Evolutionary conservation across 2,329 filamentous ascomycete species (phyloP).

Genomic region (Aureobasidium lini): DNA sequence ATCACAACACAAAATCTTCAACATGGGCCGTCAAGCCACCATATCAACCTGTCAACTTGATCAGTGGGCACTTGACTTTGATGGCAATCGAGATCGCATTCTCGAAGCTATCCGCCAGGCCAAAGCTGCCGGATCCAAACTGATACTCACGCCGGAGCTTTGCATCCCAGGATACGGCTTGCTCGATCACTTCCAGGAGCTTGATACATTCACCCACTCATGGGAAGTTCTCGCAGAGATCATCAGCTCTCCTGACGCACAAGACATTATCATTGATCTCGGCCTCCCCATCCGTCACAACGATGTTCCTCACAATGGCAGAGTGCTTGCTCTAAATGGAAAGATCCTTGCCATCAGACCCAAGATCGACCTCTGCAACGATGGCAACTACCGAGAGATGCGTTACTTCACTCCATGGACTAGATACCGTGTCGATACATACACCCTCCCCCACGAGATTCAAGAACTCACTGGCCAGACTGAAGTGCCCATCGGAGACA

Average conservation of each 20-base stretch:
- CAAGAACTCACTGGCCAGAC: slow-evolving; percentile 48
- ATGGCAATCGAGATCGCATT: slow-evolving; percentile 57
- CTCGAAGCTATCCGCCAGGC: slow-evolving; percentile 54
- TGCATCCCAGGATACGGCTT: slow-evolving; percentile 57
- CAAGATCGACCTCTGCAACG: slow-evolving; percentile 64
- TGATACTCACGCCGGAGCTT: slow-evolving; percentile 45
- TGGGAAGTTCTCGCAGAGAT: slow-evolving; percentile 58
- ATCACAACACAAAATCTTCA: background rate
- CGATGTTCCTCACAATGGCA: slow-evolving; percentile 57
- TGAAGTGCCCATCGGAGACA: slow-evolving; percentile 61
- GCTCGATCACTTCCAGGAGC: slow-evolving; percentile 54
- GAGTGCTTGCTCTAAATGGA: slow-evolving; percentile 57
- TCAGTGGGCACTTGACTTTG: slow-evolving; percentile 51
- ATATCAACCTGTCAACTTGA: slow-evolving; percentile 40
- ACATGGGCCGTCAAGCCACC: slow-evolving; percentile 33
- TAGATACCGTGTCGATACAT: slow-evolving; percentile 54
- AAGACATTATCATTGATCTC: slow-evolving; percentile 56
- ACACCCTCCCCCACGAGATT: slow-evolving; percentile 54
- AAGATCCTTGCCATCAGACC: slow-evolving; percentile 65
- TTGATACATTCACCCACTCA: slow-evolving; percentile 34
- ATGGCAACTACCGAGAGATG: slow-evolving; percentile 51
- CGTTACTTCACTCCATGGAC: slow-evolving; percentile 57
- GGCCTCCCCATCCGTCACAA: slow-evolving; percentile 53
- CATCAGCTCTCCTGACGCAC: slow-evolving; percentile 50
- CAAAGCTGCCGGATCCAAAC: slow-evolving; percentile 53